Conservation (phyloP, 1,139 yeast species). For the Scheffersomyces parashehatae region DNA sequence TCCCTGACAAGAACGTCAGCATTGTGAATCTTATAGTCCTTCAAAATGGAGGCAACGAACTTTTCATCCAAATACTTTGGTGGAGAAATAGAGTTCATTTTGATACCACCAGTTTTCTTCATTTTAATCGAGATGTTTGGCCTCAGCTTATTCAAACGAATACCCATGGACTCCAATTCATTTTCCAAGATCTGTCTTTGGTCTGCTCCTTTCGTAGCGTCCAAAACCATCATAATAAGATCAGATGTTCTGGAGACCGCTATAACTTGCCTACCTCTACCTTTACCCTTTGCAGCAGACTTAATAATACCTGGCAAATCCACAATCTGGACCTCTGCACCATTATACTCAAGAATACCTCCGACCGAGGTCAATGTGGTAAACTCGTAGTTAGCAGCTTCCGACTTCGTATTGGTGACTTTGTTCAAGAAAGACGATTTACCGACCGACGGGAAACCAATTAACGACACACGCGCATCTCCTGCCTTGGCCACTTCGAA, state of each 20-base stretch:
- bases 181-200: conserved; percentile 84
- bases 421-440: conserved; percentile 85
- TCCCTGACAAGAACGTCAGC: conserved; percentile 92
- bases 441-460: conserved; percentile 98
- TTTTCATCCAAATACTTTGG: conserved; percentile 82
- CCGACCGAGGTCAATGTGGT: conserved; percentile 97
- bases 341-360: conserved; percentile 90
- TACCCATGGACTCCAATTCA: conserved; percentile 93
- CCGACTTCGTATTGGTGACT: conserved; percentile 91
- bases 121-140: conserved; percentile 81
- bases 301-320: conserved; percentile 97
- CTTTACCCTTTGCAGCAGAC: conserved; percentile 97
- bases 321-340: conserved; percentile 94
- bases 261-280: conserved; percentile 95
- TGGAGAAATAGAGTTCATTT: conserved; percentile 76
- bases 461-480: conserved; percentile 91
- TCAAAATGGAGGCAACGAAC: conserved; percentile 70
- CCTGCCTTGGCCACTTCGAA: conserved; percentile 96
- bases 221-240: conserved; percentile 87
- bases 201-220: conserved; percentile 90
- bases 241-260: conserved; percentile 96
- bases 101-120: conserved; percentile 91
- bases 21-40: conserved; percentile 87
- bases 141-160: conserved; percentile 74
- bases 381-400: conserved; percentile 92